These are phyloP conservation scores for Starmerella scarabaei DNA, from an alignment of 805 yeast species.

Conservation along the genomic window DNA sequence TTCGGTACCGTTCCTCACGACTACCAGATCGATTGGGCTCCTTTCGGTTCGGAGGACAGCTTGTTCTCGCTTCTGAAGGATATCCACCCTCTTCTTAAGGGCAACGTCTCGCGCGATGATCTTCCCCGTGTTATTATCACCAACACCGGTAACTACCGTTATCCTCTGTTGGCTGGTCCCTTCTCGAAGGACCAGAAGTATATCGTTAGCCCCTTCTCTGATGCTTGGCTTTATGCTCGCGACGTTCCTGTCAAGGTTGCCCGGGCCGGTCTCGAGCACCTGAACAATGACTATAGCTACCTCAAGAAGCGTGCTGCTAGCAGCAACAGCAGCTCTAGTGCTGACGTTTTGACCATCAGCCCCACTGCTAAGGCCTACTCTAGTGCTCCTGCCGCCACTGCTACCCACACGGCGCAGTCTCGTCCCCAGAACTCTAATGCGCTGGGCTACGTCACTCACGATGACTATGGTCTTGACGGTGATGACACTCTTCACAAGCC, in stretches of 20 bases:
- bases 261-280: constrained; percentile 35
- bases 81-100: constrained; percentile 35
- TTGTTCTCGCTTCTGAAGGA: constrained; percentile 47
- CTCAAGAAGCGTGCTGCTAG: constrained; percentile 4
- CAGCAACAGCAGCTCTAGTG: too few relatives aligned
- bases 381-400: not conserved
- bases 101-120: constrained; percentile 24
- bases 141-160: constrained; percentile 81
- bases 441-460: constrained; percentile 62
- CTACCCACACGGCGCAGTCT: constrained; percentile 2
- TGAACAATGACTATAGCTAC: constrained; percentile 34
- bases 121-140: constrained; percentile 43
- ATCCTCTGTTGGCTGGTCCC: constrained; percentile 72
- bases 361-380: not conserved
- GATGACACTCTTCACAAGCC: constrained; percentile 62
- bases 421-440: not conserved
- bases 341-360: not conserved
- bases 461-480: constrained; percentile 74
- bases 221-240: constrained; percentile 58
- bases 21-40: constrained; percentile 56
- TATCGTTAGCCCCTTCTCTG: constrained; percentile 74
- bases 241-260: constrained; percentile 50
- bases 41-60: constrained; percentile 44
- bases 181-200: constrained; percentile 69
- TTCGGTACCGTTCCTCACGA: constrained; percentile 56